These are phyloP conservation scores for Hyaloscypha bicolor DNA, from an alignment of 495 filamentous ascomycete genomes.

Conservation along the genomic window DNA sequence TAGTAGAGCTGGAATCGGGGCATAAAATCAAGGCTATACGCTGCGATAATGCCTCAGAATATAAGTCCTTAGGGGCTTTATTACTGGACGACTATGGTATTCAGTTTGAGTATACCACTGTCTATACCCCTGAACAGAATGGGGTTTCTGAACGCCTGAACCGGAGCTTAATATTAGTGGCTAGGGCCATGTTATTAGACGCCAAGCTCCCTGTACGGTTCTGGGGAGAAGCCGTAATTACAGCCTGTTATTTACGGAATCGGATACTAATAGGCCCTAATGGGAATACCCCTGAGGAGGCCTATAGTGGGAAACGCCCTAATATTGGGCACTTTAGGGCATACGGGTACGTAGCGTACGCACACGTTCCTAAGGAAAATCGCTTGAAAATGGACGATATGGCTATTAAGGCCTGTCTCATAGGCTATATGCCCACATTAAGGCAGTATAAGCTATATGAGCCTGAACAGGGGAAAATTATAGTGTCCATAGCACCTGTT, in stretches of 20 bases:
- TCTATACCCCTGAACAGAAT: constrained; percentile 14
- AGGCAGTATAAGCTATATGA: too few species aligned
- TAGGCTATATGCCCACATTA: too few species aligned
- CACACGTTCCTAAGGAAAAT: background rate
- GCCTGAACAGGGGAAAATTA: background rate
- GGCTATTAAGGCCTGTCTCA: too few species aligned
- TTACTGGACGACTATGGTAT: background rate
- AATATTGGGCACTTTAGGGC: background rate
- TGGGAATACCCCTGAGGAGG: constrained; percentile 8
- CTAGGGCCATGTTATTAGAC: constrained; percentile 2
- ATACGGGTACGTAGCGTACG: background rate
- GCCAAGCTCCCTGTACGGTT: constrained; percentile 4
- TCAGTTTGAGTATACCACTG: constrained; percentile 11
- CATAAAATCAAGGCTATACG: background rate
- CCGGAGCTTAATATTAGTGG: background rate
- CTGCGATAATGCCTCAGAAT: constrained; percentile 11
- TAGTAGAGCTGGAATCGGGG: constrained; percentile 5
- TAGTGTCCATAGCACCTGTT: constrained; percentile 6
- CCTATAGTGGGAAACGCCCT: constrained; percentile 5
- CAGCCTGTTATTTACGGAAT: constrained; percentile 6
- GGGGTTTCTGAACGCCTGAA: constrained; percentile 5
- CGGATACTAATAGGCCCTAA: constrained; percentile 3
- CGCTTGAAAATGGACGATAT: background rate
- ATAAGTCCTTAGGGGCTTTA: background rate
- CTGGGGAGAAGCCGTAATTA: background rate